Evolutionary conservation across 805 yeast genomes (phyloP).

Genomic region (Saturnispora silvae): DNA sequence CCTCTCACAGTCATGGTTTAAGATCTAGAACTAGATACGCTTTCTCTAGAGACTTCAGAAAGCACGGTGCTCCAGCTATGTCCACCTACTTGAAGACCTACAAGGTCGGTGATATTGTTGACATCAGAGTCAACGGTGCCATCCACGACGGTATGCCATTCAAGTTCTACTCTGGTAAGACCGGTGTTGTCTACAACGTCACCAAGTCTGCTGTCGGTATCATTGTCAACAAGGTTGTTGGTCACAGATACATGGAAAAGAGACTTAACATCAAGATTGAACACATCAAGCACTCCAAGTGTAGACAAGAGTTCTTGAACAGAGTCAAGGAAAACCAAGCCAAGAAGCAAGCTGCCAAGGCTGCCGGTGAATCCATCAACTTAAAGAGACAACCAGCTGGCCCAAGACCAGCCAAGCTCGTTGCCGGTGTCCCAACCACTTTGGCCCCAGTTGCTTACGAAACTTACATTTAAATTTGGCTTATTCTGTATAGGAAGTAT

Average conservation of each 20-base stretch:
- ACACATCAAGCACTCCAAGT: conserved; percentile 98
- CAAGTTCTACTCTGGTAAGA: conserved; percentile 99
- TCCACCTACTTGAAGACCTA: conserved; percentile 95
- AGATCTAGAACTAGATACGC: conserved; percentile 99
- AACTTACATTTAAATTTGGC: conserved; percentile 73
- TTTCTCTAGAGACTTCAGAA: conserved; percentile 99
- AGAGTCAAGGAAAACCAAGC: conserved; percentile 97
- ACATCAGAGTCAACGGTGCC: conserved; percentile 98
- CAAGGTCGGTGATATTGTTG: conserved; percentile 99
- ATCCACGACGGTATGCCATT: conserved; percentile 99
- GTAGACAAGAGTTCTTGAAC: conserved; percentile 98
- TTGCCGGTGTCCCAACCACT: conserved; percentile 87
- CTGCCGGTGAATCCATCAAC: conserved; percentile 78
- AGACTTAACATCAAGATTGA: conserved; percentile 97
- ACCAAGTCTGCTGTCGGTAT: conserved; percentile 99
- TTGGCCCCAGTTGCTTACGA: conserved; percentile 99
- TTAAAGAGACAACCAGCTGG: conserved; percentile 97
- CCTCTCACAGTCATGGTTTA: conserved; percentile 75
- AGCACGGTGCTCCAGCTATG: conserved; percentile 89
- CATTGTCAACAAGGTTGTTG: conserved; percentile 95
- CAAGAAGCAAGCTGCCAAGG: conserved; percentile 88
- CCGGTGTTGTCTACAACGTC: conserved; percentile 98
- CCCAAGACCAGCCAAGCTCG: conserved; percentile 90
- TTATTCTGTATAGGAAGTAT: conserved; percentile 6
- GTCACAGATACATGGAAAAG: conserved; percentile 98